Evolutionary conservation across 2,329 filamentous ascomycete genomes (phyloP), one percentile per base, ranked within the genome.

Genomic region (Zopfia rhizophila): DNA sequence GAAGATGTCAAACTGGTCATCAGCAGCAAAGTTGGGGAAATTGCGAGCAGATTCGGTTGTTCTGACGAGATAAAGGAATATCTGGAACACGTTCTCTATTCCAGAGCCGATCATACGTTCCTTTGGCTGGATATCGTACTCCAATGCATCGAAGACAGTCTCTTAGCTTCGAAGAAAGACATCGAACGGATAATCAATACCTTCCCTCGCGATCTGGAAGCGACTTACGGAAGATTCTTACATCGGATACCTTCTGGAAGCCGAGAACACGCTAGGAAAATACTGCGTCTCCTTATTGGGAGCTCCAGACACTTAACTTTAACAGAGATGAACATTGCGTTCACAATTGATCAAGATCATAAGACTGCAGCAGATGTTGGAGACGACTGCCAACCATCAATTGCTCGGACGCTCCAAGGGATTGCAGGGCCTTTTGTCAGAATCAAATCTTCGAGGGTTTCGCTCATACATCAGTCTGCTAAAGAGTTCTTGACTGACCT

Each of bases 61-160:
- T 31, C 53, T 6, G 48, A 56, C 13, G 54, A 68, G 10, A 56
- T 53, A 11, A 65, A 48, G 37, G 42, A 43, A 4, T 63, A 64
- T 28, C 49, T 74, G 6, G 60, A 66, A 36, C 22, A 67, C 19
- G 33, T 58, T 6, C 50, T 75, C 7, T 56, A 52, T 35, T 58
- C 60, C 2, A 70, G 68, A 39, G 61, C 70, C 14, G 68, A 71
- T 36, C 51, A 65, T 22, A 72, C 60, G 1, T 75, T 75, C 51
- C 63, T 75, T 2, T 75, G 72, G 72, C 57, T 71, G 14, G 65
- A 64, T 16, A 64, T 74, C 25, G 69, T 73, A 6, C 61, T 75
- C 14, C 39, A 61, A n/a, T 54, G 58, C 3, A 46, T 75, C 2
- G 70, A 75, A 41, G 57, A 52, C 38, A 64, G 35, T 49, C 49